A percentile compares a stretch with the other conserved stretches of the same genome.
Evolutionary conservation across 2,329 filamentous ascomycete genomes (phyloP).

Genomic region (Colletotrichum siamense): DNA sequence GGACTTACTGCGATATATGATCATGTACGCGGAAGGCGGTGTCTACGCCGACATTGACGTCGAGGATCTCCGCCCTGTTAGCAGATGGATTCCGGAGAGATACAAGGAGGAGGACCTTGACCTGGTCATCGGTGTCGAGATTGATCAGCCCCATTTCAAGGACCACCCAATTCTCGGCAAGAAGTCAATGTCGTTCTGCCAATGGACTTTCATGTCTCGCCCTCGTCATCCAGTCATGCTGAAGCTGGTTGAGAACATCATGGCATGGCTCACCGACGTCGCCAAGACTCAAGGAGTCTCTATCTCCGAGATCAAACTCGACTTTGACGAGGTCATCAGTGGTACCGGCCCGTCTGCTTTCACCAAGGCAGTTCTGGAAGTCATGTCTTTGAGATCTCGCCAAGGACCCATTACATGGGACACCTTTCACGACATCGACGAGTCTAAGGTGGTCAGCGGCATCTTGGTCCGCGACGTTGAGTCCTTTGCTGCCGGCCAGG

Average conservation of each 20-base stretch:
- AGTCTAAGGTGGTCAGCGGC: conserved; percentile 69
- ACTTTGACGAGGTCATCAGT: conserved; percentile 75
- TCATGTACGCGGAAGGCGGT: conserved; percentile 79
- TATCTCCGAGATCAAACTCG: conserved; percentile 66
- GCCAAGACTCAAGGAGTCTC: conserved; percentile 63
- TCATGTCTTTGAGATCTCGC: conserved; percentile 55
- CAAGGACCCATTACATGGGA: conserved; percentile 59
- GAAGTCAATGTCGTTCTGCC: conserved; percentile 75
- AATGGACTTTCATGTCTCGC: conserved; percentile 78
- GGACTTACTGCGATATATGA: conserved; percentile 72
- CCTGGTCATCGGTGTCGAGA: conserved; percentile 74
- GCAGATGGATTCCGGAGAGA: conserved; percentile 48
- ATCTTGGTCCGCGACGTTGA: conserved; percentile 74
- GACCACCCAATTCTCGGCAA: conserved; percentile 69
- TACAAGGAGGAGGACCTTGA: conserved; percentile 70
- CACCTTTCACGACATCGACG: conserved; percentile 67
- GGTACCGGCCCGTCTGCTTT: conserved; percentile 77
- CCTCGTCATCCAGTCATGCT: conserved; percentile 73
- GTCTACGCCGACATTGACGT: conserved; percentile 67
- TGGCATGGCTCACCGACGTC: conserved; percentile 67
- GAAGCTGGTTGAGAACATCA: conserved; percentile 70
- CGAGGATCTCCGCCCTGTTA: conserved; percentile 38
- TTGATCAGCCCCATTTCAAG: conserved; percentile 70
- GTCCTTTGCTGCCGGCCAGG: conserved; percentile 75
- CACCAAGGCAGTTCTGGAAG: conserved; percentile 66